Evolutionary conservation across 768 basidiomycete species (phyloP), one percentile per base, ranked within the genome.

Genomic region (Floccularia luteovirens): DNA sequence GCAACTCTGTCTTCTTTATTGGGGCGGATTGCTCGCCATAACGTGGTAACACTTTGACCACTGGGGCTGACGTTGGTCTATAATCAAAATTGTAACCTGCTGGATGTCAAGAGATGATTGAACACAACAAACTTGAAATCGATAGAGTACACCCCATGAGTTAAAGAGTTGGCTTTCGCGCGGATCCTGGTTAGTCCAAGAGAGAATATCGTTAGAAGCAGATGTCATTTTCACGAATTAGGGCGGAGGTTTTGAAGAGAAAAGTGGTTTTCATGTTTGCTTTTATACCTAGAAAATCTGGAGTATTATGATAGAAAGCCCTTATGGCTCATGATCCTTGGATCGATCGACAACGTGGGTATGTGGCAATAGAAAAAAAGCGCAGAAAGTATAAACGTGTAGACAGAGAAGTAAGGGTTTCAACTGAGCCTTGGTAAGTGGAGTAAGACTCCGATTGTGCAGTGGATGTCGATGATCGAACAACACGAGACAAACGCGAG

Each of bases 1-100:
- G 88, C 88, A 54, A 90, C 81, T 32, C 86, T 80, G 58, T 91
- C 88, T 64, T 90, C 87, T 57, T 83, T 87, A 65, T 82, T 86
- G 43, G 82, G 72, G 37, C 87, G 82, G 52, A 86, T 81, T n/a
- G 82, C 65, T 43, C 84, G 79, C 77, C 76, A 87, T 42, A 90
- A 67, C 16, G 83, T 88, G 17, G 87, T 89, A 40, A 82, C 72
- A 50, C 73, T 82, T 53, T 77, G 74, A 17, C 84, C 86, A 48
- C 63, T 81, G 44, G 68, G 61, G 51, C 60, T 69, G 38, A 76
- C 71, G 23, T 72, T 70, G 31, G 87, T 88, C 87, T 89, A 55
- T n/a, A 52, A 42, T 45, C 28, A 47, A 55, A 49, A 65, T 58
- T 49, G 7, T 30, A 49, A 42, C 42, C 46, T 40, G 32, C 40